These are phyloP conservation scores for Solanum pimpinellifolium DNA, from an alignment of 257 asterid species.

Conservation along the genomic window DNA sequence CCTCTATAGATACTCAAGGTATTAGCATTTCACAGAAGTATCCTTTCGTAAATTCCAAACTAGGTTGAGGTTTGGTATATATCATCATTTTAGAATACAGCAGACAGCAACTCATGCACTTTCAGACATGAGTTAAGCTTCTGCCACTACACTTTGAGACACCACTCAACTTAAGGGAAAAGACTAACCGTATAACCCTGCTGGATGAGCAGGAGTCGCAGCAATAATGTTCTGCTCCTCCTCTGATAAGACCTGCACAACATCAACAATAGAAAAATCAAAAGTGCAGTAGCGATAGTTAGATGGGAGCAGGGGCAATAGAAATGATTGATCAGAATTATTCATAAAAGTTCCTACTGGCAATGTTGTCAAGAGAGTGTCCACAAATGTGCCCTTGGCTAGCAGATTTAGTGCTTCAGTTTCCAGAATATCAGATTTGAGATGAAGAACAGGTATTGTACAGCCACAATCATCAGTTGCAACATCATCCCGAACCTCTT, in stretches of 20 bases:
- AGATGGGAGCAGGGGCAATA: background rate
- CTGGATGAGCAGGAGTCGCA: slow-evolving; percentile 93
- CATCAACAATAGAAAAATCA: background rate
- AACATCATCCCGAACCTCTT: slow-evolving; percentile 27
- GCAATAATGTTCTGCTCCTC: slow-evolving; percentile 80
- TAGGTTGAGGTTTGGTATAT: background rate
- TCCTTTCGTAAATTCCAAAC: background rate
- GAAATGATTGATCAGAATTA: background rate
- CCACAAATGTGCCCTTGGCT: slow-evolving; percentile 42
- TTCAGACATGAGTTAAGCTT: background rate
- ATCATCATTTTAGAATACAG: background rate
- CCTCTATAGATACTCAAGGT: background rate
- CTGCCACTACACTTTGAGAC: background rate
- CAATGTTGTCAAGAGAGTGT: slow-evolving; percentile 61
- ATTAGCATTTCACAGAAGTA: background rate
- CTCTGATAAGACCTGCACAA: slow-evolving; percentile 51
- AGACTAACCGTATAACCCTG: slow-evolving; percentile 74
- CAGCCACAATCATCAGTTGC: slow-evolving; percentile 29
- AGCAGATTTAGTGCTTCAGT: slow-evolving; percentile 55
- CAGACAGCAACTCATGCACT: background rate
- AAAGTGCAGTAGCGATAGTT: background rate
- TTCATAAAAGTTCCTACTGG: slow-evolving; percentile 36
- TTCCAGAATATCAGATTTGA: slow-evolving; percentile 53
- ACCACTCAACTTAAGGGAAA: background rate
- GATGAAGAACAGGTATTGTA: slow-evolving; percentile 49